Base-by-base conservation (phyloP, 306 rosid species). In the Canavalia ensiformis region DNA sequence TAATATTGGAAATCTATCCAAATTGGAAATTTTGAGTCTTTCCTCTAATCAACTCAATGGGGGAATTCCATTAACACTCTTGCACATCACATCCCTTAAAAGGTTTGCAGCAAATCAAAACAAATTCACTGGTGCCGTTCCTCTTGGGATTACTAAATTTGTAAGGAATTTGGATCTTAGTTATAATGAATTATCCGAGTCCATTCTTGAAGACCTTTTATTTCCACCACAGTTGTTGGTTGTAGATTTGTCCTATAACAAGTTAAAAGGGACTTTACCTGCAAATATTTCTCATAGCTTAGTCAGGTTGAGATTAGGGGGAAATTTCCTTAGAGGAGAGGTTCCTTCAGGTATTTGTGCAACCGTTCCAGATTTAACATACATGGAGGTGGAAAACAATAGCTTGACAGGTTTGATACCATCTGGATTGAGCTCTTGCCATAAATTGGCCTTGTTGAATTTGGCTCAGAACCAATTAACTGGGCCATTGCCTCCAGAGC, bases 91-190 rank as follows among this genome's bases (percentile, higher is more conserved):
- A 42, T 51, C 79, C 68, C 98, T 93, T 46, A 1, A 0, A 46
- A 89, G 94, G 66, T 93, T 95, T 74, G 91, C 98, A 7, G 96
- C 99, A 29, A 56, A 90, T 79, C 74, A 1, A 5, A 95, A 95
- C 88, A 0, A 33, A 0, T 90, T 95, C 58, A 1, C 0, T 0
- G 96, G 97, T 69, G 0, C 62, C 34, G 33, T 95, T 54, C 97
- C 98, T 18, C 6, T 10, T 5, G 87, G 84, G n/a, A 81, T 90
- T 64, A 87, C 98, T 42, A 82, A 28, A 1, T 13, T 39, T 87
- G 90, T 95, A 30, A 72, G 0, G 0, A 59, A 18, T 77, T 85
- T 95, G 74, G 99, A 91, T 84, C 92, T 93, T 18, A 93, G 94
- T 75, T 93, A 74, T 51, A 93, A 91, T 63, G 5, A 0, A 0